Evolutionary conservation across 1,284 basidiomycete genomes (phyloP), one percentile per base, ranked within the genome.

Genomic region (Chondrostereum purpureum): DNA sequence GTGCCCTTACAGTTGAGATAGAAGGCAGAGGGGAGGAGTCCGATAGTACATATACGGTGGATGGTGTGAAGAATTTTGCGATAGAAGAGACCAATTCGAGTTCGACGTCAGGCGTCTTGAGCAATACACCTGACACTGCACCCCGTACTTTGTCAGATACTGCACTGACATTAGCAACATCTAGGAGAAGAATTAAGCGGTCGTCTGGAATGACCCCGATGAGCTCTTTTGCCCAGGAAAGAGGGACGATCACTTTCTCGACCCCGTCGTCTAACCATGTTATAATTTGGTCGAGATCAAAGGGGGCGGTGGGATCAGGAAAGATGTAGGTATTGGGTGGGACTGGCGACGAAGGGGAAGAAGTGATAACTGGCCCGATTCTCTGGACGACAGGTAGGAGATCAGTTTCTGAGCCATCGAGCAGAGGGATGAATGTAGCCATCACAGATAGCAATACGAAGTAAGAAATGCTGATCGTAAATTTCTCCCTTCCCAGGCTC

Each of bases 191-290:
- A 39, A 90, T 64, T 39, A 95, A 66, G 22, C 91, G 77, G 21
- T 87, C 77, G 2, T 78, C 63, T 3, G 89, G 84, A n/a, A 94
- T 64, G 27, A 69, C 50, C n/a, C 75, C 79, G 42, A 84, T 75
- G 41, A 88, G 70, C 40, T 79, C 77, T 53, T 81, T 79, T 4
- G 84, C 80, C 53, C 78, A 75, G 1, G 75, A 60, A 23, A 83
- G 70, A 6, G 87, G 75, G 1, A 91, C 68, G 24, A 93, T 80
- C 55, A 91, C 71, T 58, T 89, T 92, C 55, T 83, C 75, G 1
- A 82, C 79, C 19, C 92, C 90, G 19, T 69, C 64, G 63, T 95
- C 88, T 24, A 95, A 75, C 66, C 75, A 74, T 17, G 75, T 64
- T 47, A 84, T 69, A 49, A 89, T 69, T 38, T 83, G 69, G 49